Base-by-base conservation (phyloP, 805 yeast genomes). In the Ogataea polymorpha region DNA sequence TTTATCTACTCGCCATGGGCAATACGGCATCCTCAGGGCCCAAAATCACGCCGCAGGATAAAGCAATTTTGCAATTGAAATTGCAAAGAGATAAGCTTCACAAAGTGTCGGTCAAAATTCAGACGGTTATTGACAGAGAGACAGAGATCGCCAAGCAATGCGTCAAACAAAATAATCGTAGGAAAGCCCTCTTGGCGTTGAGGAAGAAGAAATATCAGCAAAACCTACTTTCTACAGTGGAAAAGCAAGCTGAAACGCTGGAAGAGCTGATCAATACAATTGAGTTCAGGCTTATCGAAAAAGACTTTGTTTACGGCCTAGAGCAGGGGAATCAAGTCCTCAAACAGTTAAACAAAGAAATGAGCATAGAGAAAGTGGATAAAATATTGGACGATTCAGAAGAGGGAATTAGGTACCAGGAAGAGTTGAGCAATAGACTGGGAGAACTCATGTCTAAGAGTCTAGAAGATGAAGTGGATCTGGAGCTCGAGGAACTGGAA, bases 241-340 rank as follows among this genome's bases (percentile, higher is more conserved):
- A 80, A 27, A 78, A 74, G 31, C 99, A 93, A 62, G 67, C 90
- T 23, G 82, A 80, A 42, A 83, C 85, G 27, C 62, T 93, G 26
- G 97, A 91, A 59, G 75, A 78, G 45, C 74, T 93, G 60, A 83
- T 87, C 7, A 75, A 80, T 16, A 81, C 81, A 8, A 84, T 93
- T 26, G 98, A 93, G 62, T 89, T 88, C 66, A 91, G 95, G 55
- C 65, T 87, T 43, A 80, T 93, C 23, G 98, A 93, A 58, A 79
- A 80, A 48, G 96, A 89, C 54, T 89, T 93, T 30, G 51, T 90
- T 3, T 75, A 74, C 44, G 96, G 97, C 0, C 67, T 93, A 23
- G 72, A 80, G 51, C 81, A 83, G 49, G 98, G 99, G 17, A 89
- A 85, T 56, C 65, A 72, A 37, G 86, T 87, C 10, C 72, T 93